Evolutionary conservation across 2,329 filamentous ascomycete genomes (phyloP).

Genomic region (Pestalotiopsis sp.): DNA sequence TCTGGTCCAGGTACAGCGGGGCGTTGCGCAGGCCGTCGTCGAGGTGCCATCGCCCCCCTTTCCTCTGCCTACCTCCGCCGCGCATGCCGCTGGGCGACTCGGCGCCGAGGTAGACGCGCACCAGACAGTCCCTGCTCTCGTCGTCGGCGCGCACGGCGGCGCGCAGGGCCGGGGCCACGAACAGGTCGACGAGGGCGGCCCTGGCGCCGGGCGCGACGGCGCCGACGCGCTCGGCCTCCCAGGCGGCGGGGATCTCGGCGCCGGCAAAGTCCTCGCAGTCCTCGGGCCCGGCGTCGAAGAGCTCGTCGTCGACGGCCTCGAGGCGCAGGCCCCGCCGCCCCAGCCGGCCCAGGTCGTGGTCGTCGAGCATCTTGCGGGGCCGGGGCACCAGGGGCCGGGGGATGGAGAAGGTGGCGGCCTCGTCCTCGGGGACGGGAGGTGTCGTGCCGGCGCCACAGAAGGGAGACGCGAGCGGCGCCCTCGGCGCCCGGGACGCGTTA

Average conservation of each 20-base stretch:
- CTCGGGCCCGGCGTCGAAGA: neutral
- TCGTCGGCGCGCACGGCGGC: neutral
- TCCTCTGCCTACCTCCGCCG: neutral
- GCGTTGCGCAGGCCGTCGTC: neutral
- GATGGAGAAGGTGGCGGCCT: neutral
- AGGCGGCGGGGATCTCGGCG: neutral
- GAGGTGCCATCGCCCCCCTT: neutral
- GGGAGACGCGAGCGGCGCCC: neutral
- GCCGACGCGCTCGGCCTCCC: neutral
- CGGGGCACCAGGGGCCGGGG: neutral
- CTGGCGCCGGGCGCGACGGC: neutral
- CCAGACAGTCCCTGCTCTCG: neutral
- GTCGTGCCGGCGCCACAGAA: neutral
- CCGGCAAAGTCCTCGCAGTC: neutral
- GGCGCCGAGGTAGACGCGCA: slow-evolving; percentile 1
- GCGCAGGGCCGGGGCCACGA: neutral
- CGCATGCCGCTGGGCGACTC: neutral
- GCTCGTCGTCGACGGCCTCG: neutral
- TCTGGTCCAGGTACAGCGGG: slow-evolving; percentile 1
- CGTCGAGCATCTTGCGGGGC: neutral
- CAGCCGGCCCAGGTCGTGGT: neutral
- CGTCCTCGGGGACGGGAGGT: neutral
- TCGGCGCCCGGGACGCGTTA: neutral
- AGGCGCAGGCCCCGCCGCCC: neutral
- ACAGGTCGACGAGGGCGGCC: neutral